These are phyloP conservation scores for Aureobasidium sp. DNA, from an alignment of 2,329 filamentous ascomycete species.

Conservation along the genomic window DNA sequence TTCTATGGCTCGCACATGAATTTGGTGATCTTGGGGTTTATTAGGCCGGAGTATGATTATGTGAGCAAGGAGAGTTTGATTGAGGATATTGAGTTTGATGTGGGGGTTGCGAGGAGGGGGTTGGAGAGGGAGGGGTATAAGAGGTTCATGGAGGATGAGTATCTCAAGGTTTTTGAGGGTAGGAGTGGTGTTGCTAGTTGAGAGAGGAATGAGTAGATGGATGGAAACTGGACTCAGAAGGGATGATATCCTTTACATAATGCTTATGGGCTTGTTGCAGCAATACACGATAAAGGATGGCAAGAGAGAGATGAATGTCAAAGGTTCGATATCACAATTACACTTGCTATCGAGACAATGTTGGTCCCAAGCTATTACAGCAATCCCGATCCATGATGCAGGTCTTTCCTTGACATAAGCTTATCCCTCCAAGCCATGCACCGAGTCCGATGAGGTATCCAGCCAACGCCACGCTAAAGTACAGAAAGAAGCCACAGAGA, in stretches of 20 bases:
- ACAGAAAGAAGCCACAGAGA: not conserved
- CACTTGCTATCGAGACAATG: not conserved
- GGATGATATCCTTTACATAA: not conserved
- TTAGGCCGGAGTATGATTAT: conserved; percentile 86
- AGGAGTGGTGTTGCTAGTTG: conserved; percentile 27
- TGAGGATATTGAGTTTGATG: conserved; percentile 82
- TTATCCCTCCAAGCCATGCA: not conserved
- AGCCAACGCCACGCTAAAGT: conserved; percentile 11
- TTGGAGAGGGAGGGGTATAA: conserved; percentile 59
- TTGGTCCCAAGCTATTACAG: not conserved
- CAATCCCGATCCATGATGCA: not conserved
- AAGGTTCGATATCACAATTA: not conserved
- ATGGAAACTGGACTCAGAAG: not conserved
- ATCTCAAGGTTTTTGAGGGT: conserved; percentile 31
- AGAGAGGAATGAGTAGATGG: not conserved
- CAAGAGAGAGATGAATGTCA: not conserved
- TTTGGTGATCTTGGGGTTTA: conserved; percentile 75
- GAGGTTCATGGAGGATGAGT: conserved; percentile 42
- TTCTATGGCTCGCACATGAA: conserved; percentile 82
- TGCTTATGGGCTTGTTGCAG: not conserved
- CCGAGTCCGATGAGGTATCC: not conserved
- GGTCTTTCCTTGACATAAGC: not conserved
- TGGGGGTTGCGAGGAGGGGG: conserved; percentile 70
- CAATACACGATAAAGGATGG: not conserved
- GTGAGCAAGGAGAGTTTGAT: conserved; percentile 74